Conservation (phyloP, 75 land plant species). For the Sequoia sempervirens region DNA sequence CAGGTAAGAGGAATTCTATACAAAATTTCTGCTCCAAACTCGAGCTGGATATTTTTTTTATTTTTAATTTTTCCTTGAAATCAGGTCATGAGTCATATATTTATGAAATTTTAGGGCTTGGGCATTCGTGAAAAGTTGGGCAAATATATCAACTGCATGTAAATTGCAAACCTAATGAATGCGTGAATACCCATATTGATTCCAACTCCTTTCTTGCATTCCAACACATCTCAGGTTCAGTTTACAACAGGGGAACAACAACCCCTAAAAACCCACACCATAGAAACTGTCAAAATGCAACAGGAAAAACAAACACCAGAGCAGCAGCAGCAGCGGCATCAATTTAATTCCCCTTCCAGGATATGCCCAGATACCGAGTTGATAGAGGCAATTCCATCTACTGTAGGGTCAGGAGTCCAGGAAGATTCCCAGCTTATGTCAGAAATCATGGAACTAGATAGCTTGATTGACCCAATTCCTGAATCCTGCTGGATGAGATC, state of each 20-base stretch:
- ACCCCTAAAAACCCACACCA: not conserved
- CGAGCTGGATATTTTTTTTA: not conserved
- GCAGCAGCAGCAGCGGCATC: not conserved
- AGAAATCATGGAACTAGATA: conserved; percentile 3
- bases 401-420: not conserved
- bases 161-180: not conserved
- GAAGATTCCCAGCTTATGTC: not conserved
- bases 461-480: not conserved
- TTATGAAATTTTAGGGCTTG: not conserved
- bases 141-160: not conserved
- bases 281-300: not conserved
- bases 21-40: not conserved
- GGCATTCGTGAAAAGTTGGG: not conserved
- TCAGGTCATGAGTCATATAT: not conserved
- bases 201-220: not conserved
- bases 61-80: not conserved
- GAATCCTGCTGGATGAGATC: conserved; percentile 1
- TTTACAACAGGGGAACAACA: not conserved
- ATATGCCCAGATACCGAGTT: not conserved
- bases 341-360: not conserved
- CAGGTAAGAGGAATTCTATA: not conserved
- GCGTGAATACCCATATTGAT: not conserved
- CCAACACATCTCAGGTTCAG: not conserved
- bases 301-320: not conserved
- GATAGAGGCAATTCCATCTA: not conserved